Evolutionary conservation across 306 rosid species (phyloP), one percentile per base, ranked within the genome.

Genomic region (Notholithocarpus densiflorus): DNA sequence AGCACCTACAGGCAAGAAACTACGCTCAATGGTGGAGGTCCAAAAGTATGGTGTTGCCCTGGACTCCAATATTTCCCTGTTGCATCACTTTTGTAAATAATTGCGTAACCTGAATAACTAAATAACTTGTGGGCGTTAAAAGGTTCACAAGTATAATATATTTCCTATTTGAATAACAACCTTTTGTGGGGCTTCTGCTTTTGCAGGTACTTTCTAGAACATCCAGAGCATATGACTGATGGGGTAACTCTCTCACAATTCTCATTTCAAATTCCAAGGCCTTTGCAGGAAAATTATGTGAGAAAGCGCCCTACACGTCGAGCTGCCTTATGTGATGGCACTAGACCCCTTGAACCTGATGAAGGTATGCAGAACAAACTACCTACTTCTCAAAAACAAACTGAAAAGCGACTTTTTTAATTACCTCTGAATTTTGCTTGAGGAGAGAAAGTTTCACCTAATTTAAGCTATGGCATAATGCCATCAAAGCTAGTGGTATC

Each of bases 11-110:
- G 98, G 99, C 65, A 95, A 91, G 96, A 89, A 74, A 72, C 93
- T 95, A 56, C 97, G 99, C 57, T 95, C 99, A 5, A 89, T 81
- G 86, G 96, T 95, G 75, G 99, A 95, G 85, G 68, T 95, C 72
- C 93, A 95, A 45, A 90, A 90, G 99, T 90, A 87, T 68, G 95
- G 62, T 48, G 77, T 45, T 72, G 21, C 64, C 65, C 51, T 40
- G 79, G 64, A 80, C 73, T 81, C 20, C 31, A 56, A 72, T 76
- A 15, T 75, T 68, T 75, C 52, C 73, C 51, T 51, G 53, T 72
- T 77, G 70, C 51, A 32, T 53, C 13, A 53, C 21, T 53, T 26
- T 5, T 40, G n/a, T 14, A 43, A n/a, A 40, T 45, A 19, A 21
- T 10, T 43, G 10, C n/a, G 0, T 48, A 13, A 20, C n/a, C 24